Evolutionary conservation across 805 yeast species (phyloP).

Genomic region (Zygosaccharomyces kombuchaensis): DNA sequence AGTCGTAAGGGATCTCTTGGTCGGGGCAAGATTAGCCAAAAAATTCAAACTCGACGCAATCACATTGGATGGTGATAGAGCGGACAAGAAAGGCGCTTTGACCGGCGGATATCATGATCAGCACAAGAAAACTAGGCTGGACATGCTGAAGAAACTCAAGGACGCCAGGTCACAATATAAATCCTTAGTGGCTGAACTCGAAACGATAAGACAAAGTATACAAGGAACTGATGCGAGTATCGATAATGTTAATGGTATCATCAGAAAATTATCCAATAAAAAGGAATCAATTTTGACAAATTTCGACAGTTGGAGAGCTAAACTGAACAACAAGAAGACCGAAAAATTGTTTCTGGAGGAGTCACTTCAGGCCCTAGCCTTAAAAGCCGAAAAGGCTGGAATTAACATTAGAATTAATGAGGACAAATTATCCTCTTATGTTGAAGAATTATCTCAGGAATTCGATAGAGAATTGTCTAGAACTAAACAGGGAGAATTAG

Average conservation of each 20-base stretch:
- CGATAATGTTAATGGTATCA: constrained; percentile 45
- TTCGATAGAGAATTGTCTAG: constrained; percentile 51
- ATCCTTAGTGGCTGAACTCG: constrained; percentile 38
- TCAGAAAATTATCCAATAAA: constrained; percentile 33
- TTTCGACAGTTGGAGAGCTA: constrained; percentile 42
- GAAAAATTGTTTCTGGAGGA: constrained; percentile 44
- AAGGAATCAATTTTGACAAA: constrained; percentile 43
- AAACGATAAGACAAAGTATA: constrained; percentile 39
- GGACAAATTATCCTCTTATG: constrained; percentile 42
- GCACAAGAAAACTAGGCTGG: constrained; percentile 61
- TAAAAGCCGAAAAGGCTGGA: constrained; percentile 37
- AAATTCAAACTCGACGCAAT: constrained; percentile 63
- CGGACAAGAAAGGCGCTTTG: constrained; percentile 76
- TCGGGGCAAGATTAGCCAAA: constrained; percentile 65
- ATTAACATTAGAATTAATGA: constrained; percentile 35
- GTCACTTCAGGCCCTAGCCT: constrained; percentile 32
- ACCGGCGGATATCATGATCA: constrained; percentile 82
- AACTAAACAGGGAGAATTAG: constrained; percentile 46
- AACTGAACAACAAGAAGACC: constrained; percentile 40
- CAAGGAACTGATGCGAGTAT: constrained; percentile 48
- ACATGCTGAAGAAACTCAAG: constrained; percentile 55
- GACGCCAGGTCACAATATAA: constrained; percentile 39
- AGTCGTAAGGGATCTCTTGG: constrained; percentile 64
- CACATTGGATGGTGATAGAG: constrained; percentile 88
- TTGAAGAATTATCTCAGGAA: constrained; percentile 47